Conservation (phyloP, 345 rosid species). For the Jatropha curcas region DNA sequence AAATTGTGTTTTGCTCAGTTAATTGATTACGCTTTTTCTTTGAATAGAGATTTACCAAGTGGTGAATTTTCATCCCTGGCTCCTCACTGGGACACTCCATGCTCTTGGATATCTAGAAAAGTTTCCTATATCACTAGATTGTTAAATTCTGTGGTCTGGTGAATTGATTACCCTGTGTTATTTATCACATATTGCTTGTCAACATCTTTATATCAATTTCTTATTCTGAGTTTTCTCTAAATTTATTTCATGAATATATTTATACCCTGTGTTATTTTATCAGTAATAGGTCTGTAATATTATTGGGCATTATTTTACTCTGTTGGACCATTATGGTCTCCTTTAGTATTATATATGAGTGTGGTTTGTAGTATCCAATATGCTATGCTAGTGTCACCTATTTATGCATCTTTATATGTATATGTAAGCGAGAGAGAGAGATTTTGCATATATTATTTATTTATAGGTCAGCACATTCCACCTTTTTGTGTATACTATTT, state of each 20-base stretch:
- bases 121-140: neutral
- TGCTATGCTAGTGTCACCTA: neutral
- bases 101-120: neutral
- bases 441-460: neutral
- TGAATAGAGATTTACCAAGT: neutral
- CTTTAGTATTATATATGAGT: neutral
- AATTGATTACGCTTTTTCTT: neutral
- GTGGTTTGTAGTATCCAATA: neutral
- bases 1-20: neutral
- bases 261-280: too few species aligned
- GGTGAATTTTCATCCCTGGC: neutral
- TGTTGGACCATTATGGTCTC: conserved; percentile 3
- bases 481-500: neutral
- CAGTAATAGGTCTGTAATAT: too few species aligned
- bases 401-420: neutral
- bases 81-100: neutral
- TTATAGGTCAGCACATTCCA: neutral
- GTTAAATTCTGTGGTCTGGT: neutral
- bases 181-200: neutral
- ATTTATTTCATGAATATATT: too few species aligned
- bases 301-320: too few species aligned
- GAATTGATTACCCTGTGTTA: neutral
- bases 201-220: neutral
- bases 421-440: neutral
- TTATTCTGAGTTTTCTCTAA: neutral